phyloP scores from a whole-genome alignment of 352 stramenopile genomes.

The Globisporangium megalacanthum region DNA sequence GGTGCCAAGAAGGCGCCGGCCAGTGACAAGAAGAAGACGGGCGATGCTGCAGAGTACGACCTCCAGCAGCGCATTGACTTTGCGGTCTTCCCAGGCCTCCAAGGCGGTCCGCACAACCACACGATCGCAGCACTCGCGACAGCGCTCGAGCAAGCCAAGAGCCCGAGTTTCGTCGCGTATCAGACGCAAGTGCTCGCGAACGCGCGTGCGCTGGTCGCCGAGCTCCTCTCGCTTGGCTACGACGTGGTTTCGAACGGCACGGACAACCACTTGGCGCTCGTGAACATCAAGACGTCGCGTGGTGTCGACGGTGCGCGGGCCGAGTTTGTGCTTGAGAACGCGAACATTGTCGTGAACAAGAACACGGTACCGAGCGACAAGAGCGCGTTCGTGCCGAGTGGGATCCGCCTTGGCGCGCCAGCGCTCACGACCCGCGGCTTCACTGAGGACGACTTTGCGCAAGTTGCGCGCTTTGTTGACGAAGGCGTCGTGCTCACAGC shows the following conservation, averaged over 20 bases:
- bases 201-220: slow-evolving; percentile 82
- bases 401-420: slow-evolving; percentile 95
- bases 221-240: slow-evolving; percentile 92
- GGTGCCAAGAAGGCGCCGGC: slow-evolving; percentile 74
- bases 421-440: slow-evolving; percentile 95
- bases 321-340: slow-evolving; percentile 95
- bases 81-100: slow-evolving; percentile 97
- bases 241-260: slow-evolving; percentile 96
- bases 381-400: slow-evolving; percentile 94
- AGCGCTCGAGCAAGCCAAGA: slow-evolving; percentile 94
- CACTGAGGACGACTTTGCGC: slow-evolving; percentile 93
- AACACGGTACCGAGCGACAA: slow-evolving; percentile 98
- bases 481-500: slow-evolving; percentile 91
- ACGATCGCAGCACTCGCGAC: slow-evolving; percentile 99
- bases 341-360: slow-evolving; percentile 98
- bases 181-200: slow-evolving; percentile 95
- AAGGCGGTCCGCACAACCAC: slow-evolving; percentile 99
- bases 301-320: slow-evolving; percentile 94
- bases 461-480: slow-evolving; percentile 96
- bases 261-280: slow-evolving; percentile 98
- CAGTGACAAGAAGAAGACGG: slow-evolving; percentile 87
- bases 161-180: slow-evolving; percentile 96
- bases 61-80: slow-evolving; percentile 99
- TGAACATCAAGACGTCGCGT: slow-evolving; percentile 94
- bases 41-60: slow-evolving; percentile 91